A percentile compares a stretch with the other conserved stretches of the same genome.
Evolutionary conservation across 495 filamentous ascomycete species (phyloP).

Genomic region (Hyaloscypha finlandica): DNA sequence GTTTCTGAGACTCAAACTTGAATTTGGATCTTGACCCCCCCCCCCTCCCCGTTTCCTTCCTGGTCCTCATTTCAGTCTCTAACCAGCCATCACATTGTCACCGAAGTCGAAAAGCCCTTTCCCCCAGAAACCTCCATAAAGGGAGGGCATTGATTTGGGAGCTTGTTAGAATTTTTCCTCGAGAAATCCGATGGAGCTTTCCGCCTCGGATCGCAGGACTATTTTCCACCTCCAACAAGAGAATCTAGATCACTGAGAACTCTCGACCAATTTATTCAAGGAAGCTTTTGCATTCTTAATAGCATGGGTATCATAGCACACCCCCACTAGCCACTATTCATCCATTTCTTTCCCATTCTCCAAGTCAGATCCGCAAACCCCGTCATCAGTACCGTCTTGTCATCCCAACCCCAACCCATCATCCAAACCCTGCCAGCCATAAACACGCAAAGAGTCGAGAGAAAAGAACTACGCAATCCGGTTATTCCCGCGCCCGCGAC

Average conservation of each 20-base stretch:
- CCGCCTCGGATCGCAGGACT: not conserved
- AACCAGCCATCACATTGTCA: too few relatives aligned
- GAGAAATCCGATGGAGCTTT: not conserved
- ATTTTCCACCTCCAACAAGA: not conserved
- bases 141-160: too few relatives aligned
- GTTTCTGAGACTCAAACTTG: too few relatives aligned
- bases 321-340: not conserved
- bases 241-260: not conserved
- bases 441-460: constrained; percentile 16
- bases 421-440: not conserved
- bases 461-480: not conserved
- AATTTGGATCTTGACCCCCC: too few relatives aligned
- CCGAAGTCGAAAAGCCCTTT: too few relatives aligned
- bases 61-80: too few relatives aligned
- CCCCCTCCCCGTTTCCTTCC: too few relatives aligned
- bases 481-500: constrained; percentile 28
- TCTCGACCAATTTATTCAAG: not conserved
- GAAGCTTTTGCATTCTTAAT: constrained; percentile 19
- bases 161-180: too few relatives aligned
- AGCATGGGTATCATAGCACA: constrained; percentile 27
- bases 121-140: too few relatives aligned
- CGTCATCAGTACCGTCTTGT: not conserved
- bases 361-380: not conserved
- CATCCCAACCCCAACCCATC: not conserved
- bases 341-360: constrained; percentile 9